phyloP scores from a whole-genome alignment of 257 asterid species.

The Scutellaria baicalensis region DNA sequence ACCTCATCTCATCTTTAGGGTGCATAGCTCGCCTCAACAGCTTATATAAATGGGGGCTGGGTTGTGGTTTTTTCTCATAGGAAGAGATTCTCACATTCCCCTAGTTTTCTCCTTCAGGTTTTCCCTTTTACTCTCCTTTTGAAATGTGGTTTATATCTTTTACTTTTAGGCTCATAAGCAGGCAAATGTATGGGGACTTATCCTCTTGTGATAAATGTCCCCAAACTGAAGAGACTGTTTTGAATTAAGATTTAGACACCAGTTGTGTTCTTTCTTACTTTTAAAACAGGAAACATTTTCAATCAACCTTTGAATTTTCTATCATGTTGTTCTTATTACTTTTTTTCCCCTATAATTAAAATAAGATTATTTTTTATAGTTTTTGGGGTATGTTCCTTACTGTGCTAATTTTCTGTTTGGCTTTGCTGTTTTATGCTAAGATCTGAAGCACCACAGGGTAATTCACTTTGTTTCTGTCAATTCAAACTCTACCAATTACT shows the following conservation, averaged over 20 bases:
- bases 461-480: neutral
- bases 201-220: neutral
- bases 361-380: neutral
- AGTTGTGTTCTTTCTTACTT: neutral
- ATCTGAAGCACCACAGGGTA: neutral
- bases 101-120: conserved; percentile 13
- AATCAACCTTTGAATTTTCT: neutral
- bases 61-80: neutral
- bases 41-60: conserved; percentile 23
- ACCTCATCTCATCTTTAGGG: conserved; percentile 8
- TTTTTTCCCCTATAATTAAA: neutral
- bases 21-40: conserved; percentile 3
- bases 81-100: neutral
- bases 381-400: neutral
- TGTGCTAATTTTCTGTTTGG: neutral
- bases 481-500: neutral
- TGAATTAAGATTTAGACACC: neutral
- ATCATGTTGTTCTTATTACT: neutral
- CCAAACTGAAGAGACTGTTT: conserved; percentile 3
- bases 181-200: neutral
- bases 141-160: neutral
- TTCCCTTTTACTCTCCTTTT: neutral
- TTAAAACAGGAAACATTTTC: neutral
- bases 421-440: neutral
- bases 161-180: neutral